Base-by-base conservation (phyloP, 1,284 basidiomycete genomes). In the Puccinia triticina region DNA sequence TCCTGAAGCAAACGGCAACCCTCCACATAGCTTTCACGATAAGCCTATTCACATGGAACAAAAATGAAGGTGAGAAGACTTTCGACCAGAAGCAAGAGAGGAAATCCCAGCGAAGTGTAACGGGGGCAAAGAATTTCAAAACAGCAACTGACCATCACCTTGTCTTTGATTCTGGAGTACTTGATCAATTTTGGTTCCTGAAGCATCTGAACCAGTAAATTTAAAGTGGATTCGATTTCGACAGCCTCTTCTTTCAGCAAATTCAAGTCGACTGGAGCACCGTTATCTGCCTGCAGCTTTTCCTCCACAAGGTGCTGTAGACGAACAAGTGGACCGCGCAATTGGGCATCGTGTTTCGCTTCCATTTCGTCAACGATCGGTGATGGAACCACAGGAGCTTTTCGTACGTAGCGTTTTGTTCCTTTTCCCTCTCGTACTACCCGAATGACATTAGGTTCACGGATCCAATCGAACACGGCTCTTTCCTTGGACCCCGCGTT, bases 21-120 rank as follows among this genome's bases (percentile, higher is more conserved):
- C 66, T 69, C 66, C 23, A 18, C 12, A 37, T 48, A 69, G 14
- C 66, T 69, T 37, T 69, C 66, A n/a, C 48, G 43, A 69, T 69
- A 69, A 26, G 43, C 40, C 66, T 69, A n/a, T 18, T 46, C 11
- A 16, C 40, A 69, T 46, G 2, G 26, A 69, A 48, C 23, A 32
- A 23, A 14, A 34, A 66, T 43, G 12, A 8, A 43, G 12, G 0
- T 32, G 29, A 61, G 64, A 14, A 14, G 14, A 21, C 7, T 26
- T 48, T 46, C 10, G n/a, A 57, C 23, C n/a, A 4, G 55, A 66
- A 40, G 34, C 1, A 32, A 61, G 32, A 18, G 10, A 61, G 18
- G 5, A 18, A 18, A 32, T n/a, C 26, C 10, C 29, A 61, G 8
- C 2, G 34, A 23, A 23, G 34, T 43, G n/a, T 69, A 48, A 61